Conservation (phyloP, 2,329 filamentous ascomycete species). For the Cercospora nicotianae region DNA sequence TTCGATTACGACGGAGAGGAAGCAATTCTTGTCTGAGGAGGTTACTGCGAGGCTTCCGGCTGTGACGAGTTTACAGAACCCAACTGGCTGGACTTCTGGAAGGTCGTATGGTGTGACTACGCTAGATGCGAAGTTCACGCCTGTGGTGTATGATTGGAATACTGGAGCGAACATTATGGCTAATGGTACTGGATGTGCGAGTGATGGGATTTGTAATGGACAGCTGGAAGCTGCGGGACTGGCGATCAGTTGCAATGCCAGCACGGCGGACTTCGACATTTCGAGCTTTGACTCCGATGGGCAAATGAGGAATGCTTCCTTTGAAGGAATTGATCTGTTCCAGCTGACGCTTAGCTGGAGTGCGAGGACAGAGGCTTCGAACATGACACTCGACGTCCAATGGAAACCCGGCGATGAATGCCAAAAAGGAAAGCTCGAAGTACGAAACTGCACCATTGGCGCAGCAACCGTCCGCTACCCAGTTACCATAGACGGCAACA, state of each 20-base stretch:
- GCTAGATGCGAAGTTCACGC: conserved; percentile 13
- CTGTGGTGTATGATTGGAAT: conserved; percentile 20
- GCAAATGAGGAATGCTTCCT: conserved; percentile 12
- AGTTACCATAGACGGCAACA: conserved; percentile 21
- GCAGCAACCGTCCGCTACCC: conserved; percentile 21
- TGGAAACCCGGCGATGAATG: conserved; percentile 21
- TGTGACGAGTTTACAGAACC: conserved; percentile 10
- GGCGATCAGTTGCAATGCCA: conserved; percentile 19
- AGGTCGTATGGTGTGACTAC: conserved; percentile 19
- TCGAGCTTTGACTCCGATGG: conserved; percentile 5
- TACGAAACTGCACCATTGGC: conserved; percentile 21
- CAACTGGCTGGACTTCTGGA: conserved; percentile 20
- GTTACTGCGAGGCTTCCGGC: conserved; percentile 13
- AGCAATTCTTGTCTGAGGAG: conserved; percentile 12
- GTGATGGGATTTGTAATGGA: conserved; percentile 18
- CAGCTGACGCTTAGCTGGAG: conserved; percentile 14
- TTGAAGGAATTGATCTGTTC: conserved; percentile 19
- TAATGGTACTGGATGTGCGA: conserved; percentile 17
- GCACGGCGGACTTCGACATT: conserved; percentile 19
- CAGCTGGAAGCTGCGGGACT: conserved; percentile 19
- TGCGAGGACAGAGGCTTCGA: conserved; percentile 11
- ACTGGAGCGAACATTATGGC: conserved; percentile 9
- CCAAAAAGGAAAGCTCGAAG: conserved; percentile 11
- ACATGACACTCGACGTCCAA: conserved; percentile 20
- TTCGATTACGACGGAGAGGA: conserved; percentile 15